Evolutionary conservation across 305 asterid species (phyloP), one percentile per base, ranked within the genome.

Genomic region (Fraxinus nigra): DNA sequence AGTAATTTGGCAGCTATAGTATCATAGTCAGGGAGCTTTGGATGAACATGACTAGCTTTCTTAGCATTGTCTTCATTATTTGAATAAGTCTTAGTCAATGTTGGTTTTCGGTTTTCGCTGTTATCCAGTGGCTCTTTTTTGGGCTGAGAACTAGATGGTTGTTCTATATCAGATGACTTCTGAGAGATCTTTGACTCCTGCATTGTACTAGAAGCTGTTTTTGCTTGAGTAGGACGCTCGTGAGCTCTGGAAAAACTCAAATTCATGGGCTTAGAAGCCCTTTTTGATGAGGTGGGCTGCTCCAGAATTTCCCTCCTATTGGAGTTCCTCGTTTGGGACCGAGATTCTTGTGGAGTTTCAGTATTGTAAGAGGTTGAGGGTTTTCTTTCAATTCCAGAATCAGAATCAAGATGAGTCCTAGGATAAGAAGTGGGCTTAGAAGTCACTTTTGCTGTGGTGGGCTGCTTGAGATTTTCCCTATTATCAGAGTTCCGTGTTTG

Each of bases 21-120:
- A 79, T 96, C 98, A 81, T 91, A 94, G 77, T 96, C 99, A 34
- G 99, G 98, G 75, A 96, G 98, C 81, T 96, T 96, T 61, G 99
- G 98, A 89, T 96, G 99, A 85, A 94, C 98, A 83, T 96, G 98
- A 73, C 97, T 91, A 54, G 97, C 92, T 84, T 88, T 91, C 88
- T 87, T 89, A 40, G 84, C 18, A 81, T 80, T 77, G 32, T 89
- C 93, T 80, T 82, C 91, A 26, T 91, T 83, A 34, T 70, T 65
- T 54, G 87, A 80, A 34, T 76, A 65, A 76, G 85, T 82, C 85
- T 84, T 88, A 79, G 79, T 79, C 28, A 63, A 77, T 28, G 84
- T 28, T 54, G 88, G 63, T 88, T 91, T 90, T 48, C 54, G 79
- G 67, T 81, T 85, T 73, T 83, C 89, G 70, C 63, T 79, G 70